Conservation (phyloP, 169 alveolate species). For the Plasmodium knowlesi region DNA sequence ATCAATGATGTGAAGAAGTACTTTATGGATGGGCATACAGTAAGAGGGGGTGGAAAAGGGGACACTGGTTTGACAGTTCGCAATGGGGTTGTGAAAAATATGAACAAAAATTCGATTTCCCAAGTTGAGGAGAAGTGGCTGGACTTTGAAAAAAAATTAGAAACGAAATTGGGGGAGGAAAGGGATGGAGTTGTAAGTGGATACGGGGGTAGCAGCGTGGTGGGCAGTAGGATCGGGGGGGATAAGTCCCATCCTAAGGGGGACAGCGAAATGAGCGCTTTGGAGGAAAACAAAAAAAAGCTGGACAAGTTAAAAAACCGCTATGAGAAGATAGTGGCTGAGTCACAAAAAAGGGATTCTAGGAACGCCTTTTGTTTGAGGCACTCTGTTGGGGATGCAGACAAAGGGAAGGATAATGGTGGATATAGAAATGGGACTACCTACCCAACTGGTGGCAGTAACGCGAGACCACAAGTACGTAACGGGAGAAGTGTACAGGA, state of each 20-base stretch:
- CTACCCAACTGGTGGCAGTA: background rate
- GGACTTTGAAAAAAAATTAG: slow-evolving; percentile 63
- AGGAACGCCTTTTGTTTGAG: background rate
- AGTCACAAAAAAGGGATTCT: slow-evolving; percentile 19
- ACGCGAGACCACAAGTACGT: background rate
- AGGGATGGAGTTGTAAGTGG: background rate
- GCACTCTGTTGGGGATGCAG: background rate
- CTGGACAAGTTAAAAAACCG: slow-evolving; percentile 45
- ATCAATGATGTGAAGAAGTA: slow-evolving; percentile 6
- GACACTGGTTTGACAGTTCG: background rate
- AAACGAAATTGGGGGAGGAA: slow-evolving; percentile 18
- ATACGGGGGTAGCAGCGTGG: background rate
- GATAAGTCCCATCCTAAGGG: background rate
- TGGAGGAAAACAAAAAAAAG: slow-evolving; percentile 58
- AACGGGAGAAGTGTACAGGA: background rate
- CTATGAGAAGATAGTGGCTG: slow-evolving; percentile 28
- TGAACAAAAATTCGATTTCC: background rate
- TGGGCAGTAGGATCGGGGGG: background rate
- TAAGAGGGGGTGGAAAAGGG: background rate
- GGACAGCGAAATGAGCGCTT: slow-evolving; percentile 30
- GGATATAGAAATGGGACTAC: background rate
- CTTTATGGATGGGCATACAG: background rate
- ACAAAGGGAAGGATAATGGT: background rate
- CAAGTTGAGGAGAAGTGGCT: slow-evolving; percentile 72
- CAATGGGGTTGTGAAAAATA: background rate